Evolutionary conservation across 2,329 filamentous ascomycete genomes (phyloP), one percentile per base, ranked within the genome.

Genomic region (Seiridium unicorne): DNA sequence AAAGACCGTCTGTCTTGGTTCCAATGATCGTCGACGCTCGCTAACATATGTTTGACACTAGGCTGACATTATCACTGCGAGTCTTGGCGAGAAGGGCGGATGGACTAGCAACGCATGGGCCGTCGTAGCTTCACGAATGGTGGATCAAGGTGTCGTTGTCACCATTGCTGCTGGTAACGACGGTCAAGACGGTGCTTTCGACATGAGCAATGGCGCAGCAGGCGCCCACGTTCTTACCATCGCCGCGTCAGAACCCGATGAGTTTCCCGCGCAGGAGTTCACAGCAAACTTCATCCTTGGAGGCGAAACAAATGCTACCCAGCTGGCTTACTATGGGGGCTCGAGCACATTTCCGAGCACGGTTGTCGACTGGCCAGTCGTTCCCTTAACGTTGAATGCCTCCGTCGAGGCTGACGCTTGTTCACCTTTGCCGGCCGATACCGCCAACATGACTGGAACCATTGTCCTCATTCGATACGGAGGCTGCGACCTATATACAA

Each of bases 71-170:
- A 69, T 69, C 46, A 68, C 58, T 26, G 61, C 63, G 9, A 68
- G 66, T 48, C 42, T 69, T 0, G 67, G 66, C 9, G 65, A 66
- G 58, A 62, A 58, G 36, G 61, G 61, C 34, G 65, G 65, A 2
- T 68, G 66, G 55, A 65, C 64, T 7, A 59, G 77, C 42, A 77
- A 78, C 42, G 75, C 77, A 6, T 79, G 74, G 78, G 77, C 77
- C 1, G 64, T 75, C 1, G 68, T 81, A 2, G 73, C 77, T 7
- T 75, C 72, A 34, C 72, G 76, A 4, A 70, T 81, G 44, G 77
- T 79, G 31, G 66, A 70, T 18, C 62, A 69, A 58, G 68, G 70
- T 26, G 68, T 72, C 3, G 62, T 71, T 7, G 65, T 72, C 34
- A 54, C 62, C 5, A 64, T 68, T 18, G 63, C 64, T 9, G 59